Conservation (phyloP, 768 basidiomycete species). For the Glaciozyma antarctica region DNA sequence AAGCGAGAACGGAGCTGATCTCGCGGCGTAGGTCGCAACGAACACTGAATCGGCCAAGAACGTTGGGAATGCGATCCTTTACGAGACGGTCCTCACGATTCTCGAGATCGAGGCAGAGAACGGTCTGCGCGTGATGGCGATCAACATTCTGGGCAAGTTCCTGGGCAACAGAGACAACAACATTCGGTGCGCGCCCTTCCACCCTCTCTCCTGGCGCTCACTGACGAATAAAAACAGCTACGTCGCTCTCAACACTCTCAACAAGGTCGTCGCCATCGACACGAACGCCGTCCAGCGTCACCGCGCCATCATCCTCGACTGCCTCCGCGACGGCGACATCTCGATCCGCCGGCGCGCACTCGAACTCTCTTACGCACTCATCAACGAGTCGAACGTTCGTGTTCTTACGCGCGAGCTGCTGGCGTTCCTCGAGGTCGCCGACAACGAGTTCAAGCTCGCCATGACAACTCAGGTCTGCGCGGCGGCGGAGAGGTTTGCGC, state of each 20-base stretch:
- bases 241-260: conserved; percentile 93
- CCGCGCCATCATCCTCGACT: conserved; percentile 96
- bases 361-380: conserved; percentile 91
- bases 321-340: conserved; percentile 96
- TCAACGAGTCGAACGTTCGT: conserved; percentile 88
- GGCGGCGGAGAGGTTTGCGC: conserved; percentile 91
- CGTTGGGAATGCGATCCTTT: conserved; percentile 93
- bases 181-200: conserved; percentile 60
- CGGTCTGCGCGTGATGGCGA: conserved; percentile 94
- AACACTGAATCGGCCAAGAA: conserved; percentile 97
- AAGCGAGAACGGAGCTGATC: background rate
- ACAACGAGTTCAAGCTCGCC: conserved; percentile 95
- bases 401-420: conserved; percentile 84
- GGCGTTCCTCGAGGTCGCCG: conserved; percentile 93
- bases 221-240: conserved; percentile 50
- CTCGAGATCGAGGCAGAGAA: conserved; percentile 95
- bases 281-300: conserved; percentile 97
- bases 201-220: background rate
- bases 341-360: conserved; percentile 94
- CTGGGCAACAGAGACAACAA: conserved; percentile 96
- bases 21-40: conserved; percentile 68
- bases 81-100: conserved; percentile 92
- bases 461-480: conserved; percentile 96
- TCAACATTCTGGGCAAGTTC: conserved; percentile 98
- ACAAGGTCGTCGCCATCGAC: conserved; percentile 95